Conservation (phyloP, 1,284 basidiomycete species). For the Athelia psychrophila region DNA sequence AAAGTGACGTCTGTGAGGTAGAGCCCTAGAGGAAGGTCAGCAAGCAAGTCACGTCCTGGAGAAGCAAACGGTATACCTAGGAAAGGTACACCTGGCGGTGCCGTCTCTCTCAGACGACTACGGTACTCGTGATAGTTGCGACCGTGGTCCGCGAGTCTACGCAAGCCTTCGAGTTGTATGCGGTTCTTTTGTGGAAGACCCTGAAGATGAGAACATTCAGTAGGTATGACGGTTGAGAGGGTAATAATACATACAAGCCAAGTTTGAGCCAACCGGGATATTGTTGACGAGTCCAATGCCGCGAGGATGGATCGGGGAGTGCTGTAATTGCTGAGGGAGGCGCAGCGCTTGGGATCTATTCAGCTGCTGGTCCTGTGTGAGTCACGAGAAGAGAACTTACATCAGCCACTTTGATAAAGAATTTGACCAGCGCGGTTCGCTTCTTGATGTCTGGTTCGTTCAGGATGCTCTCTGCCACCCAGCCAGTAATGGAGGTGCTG, state of each 20-base stretch:
- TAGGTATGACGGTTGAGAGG: constrained; percentile 4
- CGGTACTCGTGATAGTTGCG: constrained; percentile 95
- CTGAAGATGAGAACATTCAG: constrained; percentile 35
- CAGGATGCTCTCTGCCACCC: constrained; percentile 93
- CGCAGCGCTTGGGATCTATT: constrained; percentile 67
- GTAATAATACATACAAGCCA: constrained; percentile 70
- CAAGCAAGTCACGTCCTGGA: neutral
- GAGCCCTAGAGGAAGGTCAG: constrained; percentile 50
- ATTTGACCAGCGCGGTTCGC: constrained; percentile 83
- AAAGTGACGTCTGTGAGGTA: constrained; percentile 94
- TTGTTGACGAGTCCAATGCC: constrained; percentile 92
- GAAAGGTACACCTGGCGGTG: constrained; percentile 90
- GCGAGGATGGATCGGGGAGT: constrained; percentile 92
- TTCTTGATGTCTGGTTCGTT: constrained; percentile 89
- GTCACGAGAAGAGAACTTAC: constrained; percentile 46
- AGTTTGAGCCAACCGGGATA: constrained; percentile 86
- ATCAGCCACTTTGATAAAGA: constrained; percentile 95
- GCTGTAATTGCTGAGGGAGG: constrained; percentile 85
- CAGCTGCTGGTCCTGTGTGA: too few relatives aligned
- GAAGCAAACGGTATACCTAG: constrained; percentile 56
- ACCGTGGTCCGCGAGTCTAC: constrained; percentile 85
- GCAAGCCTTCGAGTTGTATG: constrained; percentile 74
- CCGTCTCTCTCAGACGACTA: constrained; percentile 74
- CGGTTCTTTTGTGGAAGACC: constrained; percentile 86
- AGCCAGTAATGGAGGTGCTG: constrained; percentile 92